Base-by-base conservation (phyloP, 441 rosid genomes). In the Croton setiger region DNA sequence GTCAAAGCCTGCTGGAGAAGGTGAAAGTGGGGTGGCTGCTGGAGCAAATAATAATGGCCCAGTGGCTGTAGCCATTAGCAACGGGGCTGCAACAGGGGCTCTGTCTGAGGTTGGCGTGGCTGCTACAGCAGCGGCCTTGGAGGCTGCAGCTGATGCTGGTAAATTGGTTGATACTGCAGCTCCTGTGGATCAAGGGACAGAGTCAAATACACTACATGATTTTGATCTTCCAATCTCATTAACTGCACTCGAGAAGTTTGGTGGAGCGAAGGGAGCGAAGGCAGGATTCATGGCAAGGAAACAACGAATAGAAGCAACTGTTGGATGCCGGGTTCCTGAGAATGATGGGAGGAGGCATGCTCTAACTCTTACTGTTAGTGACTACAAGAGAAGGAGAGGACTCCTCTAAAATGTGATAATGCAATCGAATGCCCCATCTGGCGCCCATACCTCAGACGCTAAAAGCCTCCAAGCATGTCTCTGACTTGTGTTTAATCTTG, bases 351-450 rank as follows among this genome's bases (percentile, higher is more conserved):
- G 87, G 84, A 83, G 99, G 65, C 97, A 90, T 72, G 86, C 85
- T 21, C 80, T 90, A 71, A 92, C 99, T 61, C 77, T 95, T 76
- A 95, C 97, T 17, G 97, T 92, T 60, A 81, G 99, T 64, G 99
- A 92, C 73, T 95, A 95, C 91, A 92, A 95, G 85, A 92, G 98
- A 78, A 85, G 99, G 71, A 90, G 96, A 79, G 97, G 99, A 60
- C 98, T 95, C 72, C 90, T 95, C 60, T 93, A 84, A 87, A 72
- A 70, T 58, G 53, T 59, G 31, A 72, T 69, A 54, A 10, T 68
- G 23, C 52, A 4, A 39, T 37, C 54, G 35, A 66, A 9, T n/a
- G n/a, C 54, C 70, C n/a, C 21, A 55, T 18, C 60, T 33, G 70
- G 53, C 67, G 49, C 51, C 44, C n/a, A n/a, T 14, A 14, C 52